Evolutionary conservation across 768 basidiomycete species (phyloP).

Genomic region (Naganishia randhawae): DNA sequence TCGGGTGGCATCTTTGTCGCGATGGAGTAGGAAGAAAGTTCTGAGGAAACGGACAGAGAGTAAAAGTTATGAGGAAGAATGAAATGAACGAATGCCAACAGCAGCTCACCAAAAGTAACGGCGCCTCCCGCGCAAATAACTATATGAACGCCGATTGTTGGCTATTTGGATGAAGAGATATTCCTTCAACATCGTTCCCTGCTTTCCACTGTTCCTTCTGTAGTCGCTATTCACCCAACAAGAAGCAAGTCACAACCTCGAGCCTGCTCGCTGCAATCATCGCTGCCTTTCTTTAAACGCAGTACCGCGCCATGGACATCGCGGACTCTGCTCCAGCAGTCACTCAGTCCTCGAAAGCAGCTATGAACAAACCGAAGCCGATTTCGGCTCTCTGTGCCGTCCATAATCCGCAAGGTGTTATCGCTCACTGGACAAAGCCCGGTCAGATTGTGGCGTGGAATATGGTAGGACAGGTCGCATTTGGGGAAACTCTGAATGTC

Average conservation of each 20-base stretch:
- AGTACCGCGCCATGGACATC: not conserved
- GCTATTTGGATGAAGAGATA: not conserved
- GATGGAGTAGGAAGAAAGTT: not conserved
- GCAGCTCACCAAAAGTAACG: too few species aligned
- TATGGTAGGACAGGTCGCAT: conserved; percentile 10
- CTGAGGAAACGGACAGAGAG: not conserved
- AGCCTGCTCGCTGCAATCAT: not conserved
- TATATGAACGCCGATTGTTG: conserved; percentile 1
- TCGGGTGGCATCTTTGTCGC: not conserved
- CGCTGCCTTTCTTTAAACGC: not conserved
- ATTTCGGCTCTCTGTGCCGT: not conserved
- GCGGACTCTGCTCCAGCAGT: not conserved
- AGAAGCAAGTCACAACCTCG: not conserved
- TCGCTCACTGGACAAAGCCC: conserved; percentile 9
- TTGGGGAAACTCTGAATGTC: not conserved
- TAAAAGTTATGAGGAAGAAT: too few species aligned
- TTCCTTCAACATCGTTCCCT: not conserved
- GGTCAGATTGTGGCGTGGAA: conserved; percentile 10
- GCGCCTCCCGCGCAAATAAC: not conserved
- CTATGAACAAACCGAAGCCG: not conserved
- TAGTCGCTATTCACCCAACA: not conserved
- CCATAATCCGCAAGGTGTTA: not conserved
- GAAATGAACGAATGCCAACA: too few species aligned
- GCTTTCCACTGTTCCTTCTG: too few species aligned
- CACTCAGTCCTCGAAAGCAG: not conserved